These are phyloP conservation scores for Cadophora malorum DNA, from an alignment of 2,329 filamentous ascomycete species.

Conservation along the genomic window DNA sequence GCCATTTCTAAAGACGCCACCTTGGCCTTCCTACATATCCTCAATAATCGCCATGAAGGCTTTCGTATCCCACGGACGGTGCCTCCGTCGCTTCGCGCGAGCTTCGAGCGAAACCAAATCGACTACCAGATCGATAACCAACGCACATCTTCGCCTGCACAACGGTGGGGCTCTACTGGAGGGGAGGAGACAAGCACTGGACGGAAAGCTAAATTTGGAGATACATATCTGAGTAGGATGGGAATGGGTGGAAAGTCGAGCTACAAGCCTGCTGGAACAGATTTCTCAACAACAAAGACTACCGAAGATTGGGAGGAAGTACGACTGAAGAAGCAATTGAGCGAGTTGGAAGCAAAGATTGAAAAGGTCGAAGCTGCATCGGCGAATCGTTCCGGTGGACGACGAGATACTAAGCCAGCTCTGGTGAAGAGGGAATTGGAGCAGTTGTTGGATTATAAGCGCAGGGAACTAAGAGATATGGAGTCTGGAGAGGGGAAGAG, in stretches of 20 bases:
- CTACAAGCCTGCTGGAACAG: constrained; percentile 84
- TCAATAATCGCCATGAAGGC: constrained; percentile 94
- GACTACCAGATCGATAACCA: constrained; percentile 91
- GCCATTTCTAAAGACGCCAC: constrained; percentile 94
- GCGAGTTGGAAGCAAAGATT: constrained; percentile 88
- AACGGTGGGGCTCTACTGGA: constrained; percentile 79
- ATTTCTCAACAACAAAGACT: constrained; percentile 84
- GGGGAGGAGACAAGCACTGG: constrained; percentile 84
- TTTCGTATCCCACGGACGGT: constrained; percentile 92
- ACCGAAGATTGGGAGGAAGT: constrained; percentile 98
- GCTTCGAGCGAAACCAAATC: constrained; percentile 95
- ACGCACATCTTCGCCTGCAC: constrained; percentile 64
- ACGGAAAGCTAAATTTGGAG: constrained; percentile 95
- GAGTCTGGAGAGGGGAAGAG: constrained; percentile 74
- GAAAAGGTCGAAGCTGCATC: constrained; percentile 79
- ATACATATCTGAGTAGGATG: constrained; percentile 91
- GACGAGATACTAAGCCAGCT: constrained; percentile 81
- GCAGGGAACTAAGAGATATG: constrained; percentile 75
- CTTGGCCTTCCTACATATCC: constrained; percentile 93
- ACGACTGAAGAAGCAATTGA: constrained; percentile 87
- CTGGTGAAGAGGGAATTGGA: constrained; percentile 94
- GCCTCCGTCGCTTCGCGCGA: constrained; percentile 86
- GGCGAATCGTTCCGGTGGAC: constrained; percentile 66
- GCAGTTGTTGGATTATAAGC: constrained; percentile 94
- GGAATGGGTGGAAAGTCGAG: constrained; percentile 77